Percentiles rank a stretch among this genome's conserved stretches.
Evolutionary conservation across 768 basidiomycete species (phyloP).

Genomic region (Phylloporus arenicola): DNA sequence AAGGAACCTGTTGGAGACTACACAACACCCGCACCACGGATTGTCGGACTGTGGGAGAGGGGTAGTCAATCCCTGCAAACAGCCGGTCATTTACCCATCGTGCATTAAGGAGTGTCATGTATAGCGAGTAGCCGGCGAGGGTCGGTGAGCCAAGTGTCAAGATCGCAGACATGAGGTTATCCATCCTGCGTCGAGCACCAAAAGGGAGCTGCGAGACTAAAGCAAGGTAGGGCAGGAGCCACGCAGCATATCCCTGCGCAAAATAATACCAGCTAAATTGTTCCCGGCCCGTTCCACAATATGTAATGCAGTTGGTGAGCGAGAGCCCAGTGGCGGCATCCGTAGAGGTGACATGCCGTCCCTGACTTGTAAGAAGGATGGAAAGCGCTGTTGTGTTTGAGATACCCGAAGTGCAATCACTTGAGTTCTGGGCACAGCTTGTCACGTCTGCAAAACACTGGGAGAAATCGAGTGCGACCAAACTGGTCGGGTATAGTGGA

Average conservation of each 20-base stretch:
- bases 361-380: conserved; percentile 10
- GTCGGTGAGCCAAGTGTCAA: conserved; percentile 42
- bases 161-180: conserved; percentile 39
- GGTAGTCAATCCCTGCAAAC: conserved; percentile 29
- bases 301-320: background rate
- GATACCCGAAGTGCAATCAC: conserved; percentile 3
- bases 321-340: conserved; percentile 9
- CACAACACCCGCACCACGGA: conserved; percentile 30
- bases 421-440: background rate
- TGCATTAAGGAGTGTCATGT: background rate
- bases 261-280: conserved; percentile 19
- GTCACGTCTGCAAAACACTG: conserved; percentile 11
- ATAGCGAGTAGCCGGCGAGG: conserved; percentile 40
- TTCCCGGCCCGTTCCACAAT: conserved; percentile 12
- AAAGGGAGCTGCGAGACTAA: conserved; percentile 48
- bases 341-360: background rate
- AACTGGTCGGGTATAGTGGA: background rate
- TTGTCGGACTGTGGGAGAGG: background rate
- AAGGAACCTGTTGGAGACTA: conserved; percentile 31
- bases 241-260: conserved; percentile 36
- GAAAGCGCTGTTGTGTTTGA: conserved; percentile 2
- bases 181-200: conserved; percentile 34
- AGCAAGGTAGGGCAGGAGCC: conserved; percentile 47
- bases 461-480: conserved; percentile 3
- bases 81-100: conserved; percentile 21